Base-by-base conservation (phyloP, 1,139 yeast species). In the Protomyces lactucae-debilis region DNA sequence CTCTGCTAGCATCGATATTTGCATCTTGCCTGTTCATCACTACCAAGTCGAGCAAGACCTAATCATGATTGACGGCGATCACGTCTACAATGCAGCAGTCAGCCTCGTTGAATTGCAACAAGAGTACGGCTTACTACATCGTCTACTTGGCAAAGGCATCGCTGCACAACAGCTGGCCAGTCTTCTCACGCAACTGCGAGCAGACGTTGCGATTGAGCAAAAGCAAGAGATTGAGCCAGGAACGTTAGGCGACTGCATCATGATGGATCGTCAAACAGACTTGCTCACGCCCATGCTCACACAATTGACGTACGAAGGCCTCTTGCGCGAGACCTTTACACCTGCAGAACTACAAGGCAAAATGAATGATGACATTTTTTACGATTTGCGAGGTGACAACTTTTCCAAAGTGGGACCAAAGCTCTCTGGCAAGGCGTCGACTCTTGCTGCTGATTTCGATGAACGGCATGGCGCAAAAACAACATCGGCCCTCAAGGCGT, bases 281-380 rank as follows among this genome's bases (percentile, higher is more conserved):
- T 80, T 83, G 57, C 73, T 87, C 5, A 84, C 96, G 0, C 86
- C 91, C 1, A 72, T 89, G 14, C 76, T 90, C 67, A 84, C 85
- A 43, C 97, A 93, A 71, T 76, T 91, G 69, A 88, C 90, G 1
- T 93, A 92, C 72, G 81, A 83, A 43, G 99, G 99, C 0, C 77
- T 93, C 14, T 78, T 91, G 25, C 92, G 89, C 72, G 97, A 91
- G 72, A 74, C 85, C 28, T 80, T 85, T 70, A 75, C 85, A 36
- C 77, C 80, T 54, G 78, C 83, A 9, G 76, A 77, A 35, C 69
- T 81, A 9, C 76, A 79, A 2, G 69, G 69, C 1, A 80, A 72
- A 69, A 74, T 71, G 73, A 64, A 67, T 18, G 83, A 80, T 67
- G 74, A 74, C 1, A 72, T 83, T 25, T 80, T 81, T 73, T 74